phyloP scores from a whole-genome alignment of 1,284 basidiomycete genomes.

The Phlebopus sp. region DNA sequence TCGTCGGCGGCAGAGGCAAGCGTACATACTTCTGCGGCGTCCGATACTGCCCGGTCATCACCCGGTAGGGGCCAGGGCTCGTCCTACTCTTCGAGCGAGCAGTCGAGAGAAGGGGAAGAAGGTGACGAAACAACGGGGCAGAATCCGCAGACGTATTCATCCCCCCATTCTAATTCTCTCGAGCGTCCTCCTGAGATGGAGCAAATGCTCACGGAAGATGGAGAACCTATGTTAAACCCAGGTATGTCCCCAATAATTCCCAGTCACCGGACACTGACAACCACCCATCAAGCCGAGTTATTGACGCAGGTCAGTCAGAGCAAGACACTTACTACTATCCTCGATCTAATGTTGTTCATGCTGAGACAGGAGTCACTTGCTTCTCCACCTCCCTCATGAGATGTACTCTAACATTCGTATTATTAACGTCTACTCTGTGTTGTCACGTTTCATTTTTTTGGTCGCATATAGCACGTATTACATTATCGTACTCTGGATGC shows the following conservation, averaged over 20 bases:
- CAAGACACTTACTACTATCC: conserved; percentile 11
- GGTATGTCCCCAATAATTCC: conserved; percentile 36
- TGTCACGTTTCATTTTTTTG: conserved; percentile 16
- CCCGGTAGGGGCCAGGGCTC: conserved; percentile 4
- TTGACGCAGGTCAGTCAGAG: conserved; percentile 52
- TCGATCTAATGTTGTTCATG: conserved; percentile 32
- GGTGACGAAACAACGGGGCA: conserved; percentile 16
- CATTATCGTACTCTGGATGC: conserved; percentile 21
- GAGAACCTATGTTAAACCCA: conserved; percentile 64
- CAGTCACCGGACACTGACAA: conserved; percentile 2
- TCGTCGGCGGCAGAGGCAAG: conserved; percentile 2
- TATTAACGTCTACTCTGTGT: conserved; percentile 15
- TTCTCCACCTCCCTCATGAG: conserved; percentile 52
- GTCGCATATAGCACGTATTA: conserved; percentile 19
- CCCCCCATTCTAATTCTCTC: conserved; percentile 18
- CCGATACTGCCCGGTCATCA: conserved; percentile 10
- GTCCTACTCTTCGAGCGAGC: conserved; percentile 10
- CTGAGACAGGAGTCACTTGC: conserved; percentile 55
- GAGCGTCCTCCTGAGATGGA: conserved; percentile 41
- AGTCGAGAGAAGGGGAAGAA: conserved; percentile 7
- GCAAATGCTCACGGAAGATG: conserved; percentile 57
- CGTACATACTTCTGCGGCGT: conserved; percentile 5
- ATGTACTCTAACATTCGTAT: conserved; percentile 25
- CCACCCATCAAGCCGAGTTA: conserved; percentile 46
- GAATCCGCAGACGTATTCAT: conserved; percentile 17